phyloP scores from a whole-genome alignment of 371 early-diverging fungal species.

The Mucor lusitanicus region DNA sequence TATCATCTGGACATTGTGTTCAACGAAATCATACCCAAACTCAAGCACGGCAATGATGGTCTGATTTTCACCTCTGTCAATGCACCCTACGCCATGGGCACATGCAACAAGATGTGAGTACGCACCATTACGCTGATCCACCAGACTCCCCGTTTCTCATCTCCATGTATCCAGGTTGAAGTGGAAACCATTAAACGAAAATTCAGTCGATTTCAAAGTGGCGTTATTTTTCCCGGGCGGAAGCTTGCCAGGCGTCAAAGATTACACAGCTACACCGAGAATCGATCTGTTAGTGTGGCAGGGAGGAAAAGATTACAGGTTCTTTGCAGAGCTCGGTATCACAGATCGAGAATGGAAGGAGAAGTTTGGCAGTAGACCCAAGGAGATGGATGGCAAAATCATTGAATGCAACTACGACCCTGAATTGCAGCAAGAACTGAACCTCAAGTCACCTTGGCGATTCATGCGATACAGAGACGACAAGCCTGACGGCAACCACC shows the following conservation, averaged over 20 bases:
- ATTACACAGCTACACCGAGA: slow-evolving; percentile 42
- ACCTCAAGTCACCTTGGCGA: slow-evolving; percentile 66
- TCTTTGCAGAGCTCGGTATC: slow-evolving; percentile 62
- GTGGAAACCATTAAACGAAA: slow-evolving; percentile 99
- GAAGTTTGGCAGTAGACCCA: slow-evolving; percentile 26
- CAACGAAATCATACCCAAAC: slow-evolving; percentile 68
- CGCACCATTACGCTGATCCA: background rate
- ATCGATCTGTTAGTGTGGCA: slow-evolving; percentile 63
- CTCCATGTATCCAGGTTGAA: slow-evolving; percentile 70
- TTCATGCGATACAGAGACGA: slow-evolving; percentile 89
- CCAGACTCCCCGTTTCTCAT: background rate
- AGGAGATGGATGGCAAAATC: slow-evolving; percentile 60
- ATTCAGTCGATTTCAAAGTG: slow-evolving; percentile 94
- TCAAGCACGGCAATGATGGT: slow-evolving; percentile 95
- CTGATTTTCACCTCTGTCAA: slow-evolving; percentile 92
- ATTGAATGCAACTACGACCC: slow-evolving; percentile 73
- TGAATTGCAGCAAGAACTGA: slow-evolving; percentile 34
- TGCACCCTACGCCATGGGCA: slow-evolving; percentile 87
- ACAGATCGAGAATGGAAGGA: slow-evolving; percentile 62
- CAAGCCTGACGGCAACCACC: slow-evolving; percentile 83
- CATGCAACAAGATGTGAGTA: slow-evolving; percentile 81
- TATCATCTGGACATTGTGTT: slow-evolving; percentile 68
- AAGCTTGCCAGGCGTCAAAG: slow-evolving; percentile 40
- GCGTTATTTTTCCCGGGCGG: slow-evolving; percentile 43
- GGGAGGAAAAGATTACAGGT: slow-evolving; percentile 53